These are phyloP conservation scores for Leccinum sublutescens DNA, from an alignment of 768 basidiomycete species.

Conservation along the genomic window DNA sequence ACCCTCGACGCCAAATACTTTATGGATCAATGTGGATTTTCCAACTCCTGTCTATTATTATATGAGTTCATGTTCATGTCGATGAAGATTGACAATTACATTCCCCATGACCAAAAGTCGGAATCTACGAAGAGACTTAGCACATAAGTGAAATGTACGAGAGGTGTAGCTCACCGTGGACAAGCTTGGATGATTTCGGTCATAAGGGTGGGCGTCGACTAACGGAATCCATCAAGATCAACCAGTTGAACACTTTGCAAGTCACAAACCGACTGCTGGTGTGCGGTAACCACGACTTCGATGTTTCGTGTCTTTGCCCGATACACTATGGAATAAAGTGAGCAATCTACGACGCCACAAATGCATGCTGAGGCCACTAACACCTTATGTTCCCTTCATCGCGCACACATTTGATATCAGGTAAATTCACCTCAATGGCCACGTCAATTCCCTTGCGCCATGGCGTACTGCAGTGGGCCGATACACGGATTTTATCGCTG, in stretches of 20 bases:
- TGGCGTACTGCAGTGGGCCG: background rate
- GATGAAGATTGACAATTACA: background rate
- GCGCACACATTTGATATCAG: background rate
- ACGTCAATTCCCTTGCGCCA: background rate
- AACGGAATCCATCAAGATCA: background rate
- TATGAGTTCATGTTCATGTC: background rate
- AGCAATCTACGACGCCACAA: background rate
- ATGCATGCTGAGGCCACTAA: conserved; percentile 2
- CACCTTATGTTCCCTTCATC: conserved; percentile 2
- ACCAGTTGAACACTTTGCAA: background rate
- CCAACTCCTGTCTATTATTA: conserved; percentile 13
- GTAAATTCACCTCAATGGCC: background rate
- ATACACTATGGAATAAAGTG: conserved; percentile 2
- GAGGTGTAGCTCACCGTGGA: conserved; percentile 1
- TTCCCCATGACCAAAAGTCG: conserved; percentile 17
- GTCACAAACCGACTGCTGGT: conserved; percentile 1
- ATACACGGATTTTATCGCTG: background rate
- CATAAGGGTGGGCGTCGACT: background rate
- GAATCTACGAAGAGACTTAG: conserved; percentile 6
- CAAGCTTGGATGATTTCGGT: background rate
- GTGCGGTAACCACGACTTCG: conserved; percentile 8
- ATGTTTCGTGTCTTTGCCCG: conserved; percentile 6
- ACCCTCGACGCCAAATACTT: no score
- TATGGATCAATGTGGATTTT: conserved; percentile 4
- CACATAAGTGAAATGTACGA: background rate